Percentiles rank a stretch among this genome's conserved stretches.
Conservation (phyloP, 805 yeast genomes). For the Saturnispora saitoi region DNA sequence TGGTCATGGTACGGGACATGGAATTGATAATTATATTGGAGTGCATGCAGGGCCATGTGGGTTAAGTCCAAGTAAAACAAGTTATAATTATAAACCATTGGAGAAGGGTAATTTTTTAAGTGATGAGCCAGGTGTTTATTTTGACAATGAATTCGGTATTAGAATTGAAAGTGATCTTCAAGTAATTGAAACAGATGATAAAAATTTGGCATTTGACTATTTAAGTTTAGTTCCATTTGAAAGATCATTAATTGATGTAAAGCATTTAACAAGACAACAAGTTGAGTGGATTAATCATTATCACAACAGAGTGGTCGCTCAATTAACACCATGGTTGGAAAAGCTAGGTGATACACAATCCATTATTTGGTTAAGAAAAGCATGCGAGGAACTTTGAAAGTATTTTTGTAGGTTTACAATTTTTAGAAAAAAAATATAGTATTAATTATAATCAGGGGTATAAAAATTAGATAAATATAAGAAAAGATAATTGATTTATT, state of each 20-base stretch:
- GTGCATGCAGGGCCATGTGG: constrained; percentile 96
- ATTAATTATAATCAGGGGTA: not conserved
- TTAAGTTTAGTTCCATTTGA: constrained; percentile 83
- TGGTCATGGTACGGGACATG: constrained; percentile 96
- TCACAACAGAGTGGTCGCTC: constrained; percentile 49
- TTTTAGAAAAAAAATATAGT: too few relatives aligned
- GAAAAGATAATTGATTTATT: not conserved
- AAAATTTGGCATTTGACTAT: constrained; percentile 60
- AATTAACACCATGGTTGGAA: constrained; percentile 41
- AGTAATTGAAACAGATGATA: constrained; percentile 39
- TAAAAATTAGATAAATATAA: not conserved
- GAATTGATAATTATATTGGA: constrained; percentile 83
- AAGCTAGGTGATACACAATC: constrained; percentile 51
- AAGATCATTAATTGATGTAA: constrained; percentile 55
- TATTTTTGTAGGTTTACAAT: too few relatives aligned
- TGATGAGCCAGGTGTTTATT: constrained; percentile 92
- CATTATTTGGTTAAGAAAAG: constrained; percentile 61
- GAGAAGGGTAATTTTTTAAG: constrained; percentile 68
- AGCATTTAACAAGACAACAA: constrained; percentile 53
- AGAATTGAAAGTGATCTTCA: constrained; percentile 81
- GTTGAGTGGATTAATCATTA: constrained; percentile 59
- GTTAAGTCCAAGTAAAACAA: constrained; percentile 39
- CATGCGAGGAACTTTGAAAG: constrained; percentile 32
- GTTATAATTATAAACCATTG: constrained; percentile 39
- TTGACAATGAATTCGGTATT: constrained; percentile 83